Evolutionary conservation across 2,329 filamentous ascomycete species (phyloP), one percentile per base, ranked within the genome.

Genomic region (Ophiostoma ips): DNA sequence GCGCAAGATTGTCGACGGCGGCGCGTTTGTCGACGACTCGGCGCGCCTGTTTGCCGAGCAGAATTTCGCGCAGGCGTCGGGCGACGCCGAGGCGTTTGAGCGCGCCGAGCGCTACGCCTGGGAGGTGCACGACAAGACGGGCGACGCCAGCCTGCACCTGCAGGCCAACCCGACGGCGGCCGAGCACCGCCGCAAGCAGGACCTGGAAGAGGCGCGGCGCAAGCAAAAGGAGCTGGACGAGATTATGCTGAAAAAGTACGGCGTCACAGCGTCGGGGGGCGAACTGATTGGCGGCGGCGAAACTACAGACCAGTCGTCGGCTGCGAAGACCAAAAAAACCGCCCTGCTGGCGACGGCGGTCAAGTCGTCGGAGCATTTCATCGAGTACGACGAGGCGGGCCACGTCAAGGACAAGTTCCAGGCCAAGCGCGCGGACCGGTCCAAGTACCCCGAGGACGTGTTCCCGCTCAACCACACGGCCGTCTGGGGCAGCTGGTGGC

Each of bases 401-500:
- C 71, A 83, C 48, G 83, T 96, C 69, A 96, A 96, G 68, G 89
- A 90, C n/a, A 79, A 79, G 24, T 81, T 83, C 1, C 84, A 83
- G 63, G 77, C 77, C 49, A 84, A 83, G 62, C 77, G 77, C 50
- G 75, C 76, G 48, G 84, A 83, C 47, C 90, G 85, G 64, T 94
- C 87, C 37, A 96, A 95, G 63, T 98, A 98, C 61, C 68, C 81
- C 5, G 92, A 98, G 62, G 87, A 98, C 60, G 73, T 95, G 1
- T 70, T 84, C 49, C 76, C 84, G 63, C 90, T 94, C 69, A 98
- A 98, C 61, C 92, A 98, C 67, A 87, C 79, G 3, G 83, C 84
- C 0, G 83, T 95, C 3, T 98, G 88, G 86, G 92, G 92, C 46
- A 95, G 88, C 60, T 98, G 92, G 92, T 98, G 92, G 92, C 78